A percentile compares a stretch with the other conserved stretches of the same genome.
Evolutionary conservation across 2,329 filamentous ascomycete genomes (phyloP).

Genomic region (Trichoderma sp.): DNA sequence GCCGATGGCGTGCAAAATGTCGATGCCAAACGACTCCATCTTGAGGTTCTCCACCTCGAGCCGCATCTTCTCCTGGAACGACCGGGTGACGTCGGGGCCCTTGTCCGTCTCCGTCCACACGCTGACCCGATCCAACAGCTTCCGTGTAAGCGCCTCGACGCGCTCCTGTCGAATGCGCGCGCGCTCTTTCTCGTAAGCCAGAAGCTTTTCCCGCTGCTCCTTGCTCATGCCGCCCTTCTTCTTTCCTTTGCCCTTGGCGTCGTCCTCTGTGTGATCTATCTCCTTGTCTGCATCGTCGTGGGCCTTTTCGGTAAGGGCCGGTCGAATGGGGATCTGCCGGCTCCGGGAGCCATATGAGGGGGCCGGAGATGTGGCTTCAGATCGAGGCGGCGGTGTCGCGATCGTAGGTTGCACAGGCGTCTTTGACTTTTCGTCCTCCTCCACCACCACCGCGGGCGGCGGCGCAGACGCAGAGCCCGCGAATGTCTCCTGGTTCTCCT

Average conservation of each 20-base stretch:
- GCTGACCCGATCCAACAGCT: constrained; percentile 85
- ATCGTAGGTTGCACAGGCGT: constrained; percentile 31
- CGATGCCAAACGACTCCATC: constrained; percentile 97
- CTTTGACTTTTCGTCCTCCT: constrained; percentile 45
- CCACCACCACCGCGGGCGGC: constrained; percentile 42
- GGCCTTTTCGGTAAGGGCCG: constrained; percentile 80
- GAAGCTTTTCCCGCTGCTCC: constrained; percentile 90
- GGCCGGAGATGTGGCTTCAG: constrained; percentile 45
- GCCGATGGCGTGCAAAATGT: constrained; percentile 94
- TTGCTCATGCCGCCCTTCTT: constrained; percentile 85
- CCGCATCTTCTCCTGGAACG: constrained; percentile 91
- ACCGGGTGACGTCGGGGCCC: constrained; percentile 75
- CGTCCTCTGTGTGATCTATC: constrained; percentile 58
- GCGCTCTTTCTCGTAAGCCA: constrained; percentile 85
- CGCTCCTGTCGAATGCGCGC: constrained; percentile 83
- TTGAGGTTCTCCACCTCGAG: constrained; percentile 97
- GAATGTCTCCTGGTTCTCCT: constrained; percentile 22
- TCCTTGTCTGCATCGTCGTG: constrained; percentile 72
- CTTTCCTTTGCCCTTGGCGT: constrained; percentile 62
- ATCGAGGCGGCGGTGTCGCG: constrained; percentile 39
- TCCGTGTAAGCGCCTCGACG: constrained; percentile 78
- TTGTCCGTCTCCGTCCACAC: constrained; percentile 99
- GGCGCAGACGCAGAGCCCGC: constrained; percentile 18
- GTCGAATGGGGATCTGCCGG: constrained; percentile 70
- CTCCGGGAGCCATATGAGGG: constrained; percentile 49